Evolutionary conservation across 2,329 filamentous ascomycete genomes (phyloP).

Genomic region (Aaosphaeria arxii): DNA sequence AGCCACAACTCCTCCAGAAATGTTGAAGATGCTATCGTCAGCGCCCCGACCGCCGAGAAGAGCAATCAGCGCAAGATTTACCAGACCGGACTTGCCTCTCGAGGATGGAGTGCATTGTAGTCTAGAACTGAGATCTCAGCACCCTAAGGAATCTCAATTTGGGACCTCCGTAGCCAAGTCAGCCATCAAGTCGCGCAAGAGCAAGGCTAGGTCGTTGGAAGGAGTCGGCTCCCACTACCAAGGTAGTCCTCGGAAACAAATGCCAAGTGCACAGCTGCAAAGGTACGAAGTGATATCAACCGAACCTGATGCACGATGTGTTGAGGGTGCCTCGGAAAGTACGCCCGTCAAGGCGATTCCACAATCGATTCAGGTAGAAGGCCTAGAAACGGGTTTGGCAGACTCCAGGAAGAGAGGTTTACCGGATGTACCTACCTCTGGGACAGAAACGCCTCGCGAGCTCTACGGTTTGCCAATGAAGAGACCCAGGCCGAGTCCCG

Average conservation of each 20-base stretch:
- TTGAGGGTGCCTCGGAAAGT: conserved; percentile 9
- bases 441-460: conserved; percentile 27
- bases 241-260: conserved; percentile 8
- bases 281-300: background rate
- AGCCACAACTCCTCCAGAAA: conserved; percentile 17
- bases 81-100: conserved; percentile 2
- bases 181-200: conserved; percentile 9
- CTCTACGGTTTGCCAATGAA: conserved; percentile 18
- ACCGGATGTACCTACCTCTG: conserved; percentile 22
- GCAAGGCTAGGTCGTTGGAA: conserved; percentile 7
- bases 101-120: conserved; percentile 4
- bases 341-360: conserved; percentile 20
- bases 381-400: conserved; percentile 20
- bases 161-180: conserved; percentile 3
- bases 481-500: conserved; percentile 3
- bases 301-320: background rate
- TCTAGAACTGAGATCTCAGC: conserved; percentile 2
- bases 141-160: conserved; percentile 4
- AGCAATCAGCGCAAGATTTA: conserved; percentile 22
- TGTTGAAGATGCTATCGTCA: background rate
- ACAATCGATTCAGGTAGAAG: conserved; percentile 16
- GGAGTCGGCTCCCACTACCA: conserved; percentile 9
- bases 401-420: conserved; percentile 12
- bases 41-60: conserved; percentile 19
- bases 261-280: background rate